These are phyloP conservation scores for Artomyces pyxidatus DNA, from an alignment of 768 basidiomycete genomes.

Conservation along the genomic window DNA sequence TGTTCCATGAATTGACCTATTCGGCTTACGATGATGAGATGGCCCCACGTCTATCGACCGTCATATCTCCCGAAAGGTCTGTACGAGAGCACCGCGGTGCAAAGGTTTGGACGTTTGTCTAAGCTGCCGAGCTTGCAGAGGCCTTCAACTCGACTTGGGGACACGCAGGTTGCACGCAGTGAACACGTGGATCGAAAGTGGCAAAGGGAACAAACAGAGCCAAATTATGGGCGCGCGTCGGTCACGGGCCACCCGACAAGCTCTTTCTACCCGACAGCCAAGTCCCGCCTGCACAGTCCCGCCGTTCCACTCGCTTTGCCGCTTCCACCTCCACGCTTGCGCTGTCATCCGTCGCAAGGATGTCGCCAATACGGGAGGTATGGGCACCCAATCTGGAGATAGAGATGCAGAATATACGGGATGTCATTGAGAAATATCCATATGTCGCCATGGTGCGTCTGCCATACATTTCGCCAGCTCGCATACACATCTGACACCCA, in stretches of 20 bases:
- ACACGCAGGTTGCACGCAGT: too few relatives aligned
- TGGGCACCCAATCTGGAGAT: slow-evolving; percentile 90
- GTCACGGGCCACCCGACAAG: background rate
- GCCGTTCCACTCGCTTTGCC: background rate
- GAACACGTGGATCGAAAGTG: too few relatives aligned
- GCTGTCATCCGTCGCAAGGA: too few relatives aligned
- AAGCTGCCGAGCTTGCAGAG: too few relatives aligned
- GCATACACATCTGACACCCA: slow-evolving; percentile 16
- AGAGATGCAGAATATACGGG: slow-evolving; percentile 86
- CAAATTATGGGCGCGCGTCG: background rate
- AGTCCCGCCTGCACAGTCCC: background rate
- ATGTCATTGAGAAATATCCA: slow-evolving; percentile 83
- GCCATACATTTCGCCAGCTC: slow-evolving; percentile 9
- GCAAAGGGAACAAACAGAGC: background rate
- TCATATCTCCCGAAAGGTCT: too few relatives aligned
- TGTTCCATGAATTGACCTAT: too few relatives aligned
- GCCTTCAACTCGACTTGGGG: too few relatives aligned
- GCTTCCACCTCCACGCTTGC: background rate
- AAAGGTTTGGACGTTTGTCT: too few relatives aligned
- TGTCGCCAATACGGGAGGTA: slow-evolving; percentile 89
- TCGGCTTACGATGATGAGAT: too few relatives aligned
- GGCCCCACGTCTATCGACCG: too few relatives aligned
- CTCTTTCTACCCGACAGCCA: background rate
- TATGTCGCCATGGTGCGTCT: slow-evolving; percentile 85
- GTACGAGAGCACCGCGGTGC: too few relatives aligned